Evolutionary conservation across 768 basidiomycete genomes (phyloP).

Genomic region (Rhodocollybia butyracea): DNA sequence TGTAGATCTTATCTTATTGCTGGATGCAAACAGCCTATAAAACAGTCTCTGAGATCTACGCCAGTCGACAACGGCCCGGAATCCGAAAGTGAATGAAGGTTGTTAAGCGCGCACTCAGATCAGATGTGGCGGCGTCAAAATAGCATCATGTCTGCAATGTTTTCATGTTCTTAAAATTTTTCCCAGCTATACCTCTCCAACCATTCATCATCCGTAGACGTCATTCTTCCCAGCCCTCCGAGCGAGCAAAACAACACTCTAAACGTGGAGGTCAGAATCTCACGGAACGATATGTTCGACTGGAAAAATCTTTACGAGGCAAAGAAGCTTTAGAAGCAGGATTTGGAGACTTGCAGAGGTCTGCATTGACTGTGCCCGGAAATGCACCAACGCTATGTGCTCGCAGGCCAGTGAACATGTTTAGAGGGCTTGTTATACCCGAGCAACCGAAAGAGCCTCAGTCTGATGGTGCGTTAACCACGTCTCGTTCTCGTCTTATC

Average conservation of each 20-base stretch:
- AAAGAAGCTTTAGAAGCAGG: conserved; percentile 35
- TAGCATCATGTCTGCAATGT: no score
- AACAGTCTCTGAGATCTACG: no score
- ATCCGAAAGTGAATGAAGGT: no score
- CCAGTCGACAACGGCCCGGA: no score
- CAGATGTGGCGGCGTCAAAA: no score
- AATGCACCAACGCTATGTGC: not conserved
- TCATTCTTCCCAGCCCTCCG: not conserved
- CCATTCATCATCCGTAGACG: no score
- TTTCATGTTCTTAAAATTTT: no score
- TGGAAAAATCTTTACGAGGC: conserved; percentile 51
- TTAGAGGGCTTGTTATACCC: conserved; percentile 58
- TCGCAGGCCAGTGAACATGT: conserved; percentile 24
- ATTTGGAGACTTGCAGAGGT: conserved; percentile 20
- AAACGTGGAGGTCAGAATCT: conserved; percentile 57
- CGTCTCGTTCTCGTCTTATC: not conserved
- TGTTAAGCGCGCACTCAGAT: no score
- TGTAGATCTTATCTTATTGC: no score
- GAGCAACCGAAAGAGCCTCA: conserved; percentile 58
- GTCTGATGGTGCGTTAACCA: conserved; percentile 67
- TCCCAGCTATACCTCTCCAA: no score
- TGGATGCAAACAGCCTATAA: no score
- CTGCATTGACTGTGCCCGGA: not conserved
- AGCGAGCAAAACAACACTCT: conserved; percentile 14
- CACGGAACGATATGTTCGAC: conserved; percentile 47